These are phyloP conservation scores for Talinum fruticosum DNA, from an alignment of 148 eudicot species.

Conservation along the genomic window DNA sequence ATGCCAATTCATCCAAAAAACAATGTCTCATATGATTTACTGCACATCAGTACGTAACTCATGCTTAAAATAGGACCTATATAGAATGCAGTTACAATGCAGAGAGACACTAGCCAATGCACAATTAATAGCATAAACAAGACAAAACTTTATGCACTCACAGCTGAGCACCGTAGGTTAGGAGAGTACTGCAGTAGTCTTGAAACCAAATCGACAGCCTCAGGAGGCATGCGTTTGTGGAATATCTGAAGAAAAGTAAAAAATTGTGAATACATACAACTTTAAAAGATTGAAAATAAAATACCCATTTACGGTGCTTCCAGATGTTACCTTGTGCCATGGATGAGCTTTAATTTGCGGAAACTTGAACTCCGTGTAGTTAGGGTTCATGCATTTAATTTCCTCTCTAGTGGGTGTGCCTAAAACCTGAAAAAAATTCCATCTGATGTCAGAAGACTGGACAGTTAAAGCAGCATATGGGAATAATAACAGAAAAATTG, in stretches of 20 bases:
- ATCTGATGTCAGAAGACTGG: background rate
- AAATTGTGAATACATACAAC: background rate
- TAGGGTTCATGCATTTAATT: constrained; percentile 94
- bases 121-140: background rate
- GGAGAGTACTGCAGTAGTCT: constrained; percentile 91
- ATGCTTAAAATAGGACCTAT: background rate
- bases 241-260: constrained; percentile 49
- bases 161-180: constrained; percentile 66
- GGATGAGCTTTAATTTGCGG: constrained; percentile 98
- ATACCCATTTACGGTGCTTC: background rate
- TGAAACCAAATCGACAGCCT: constrained; percentile 91
- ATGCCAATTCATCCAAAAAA: background rate
- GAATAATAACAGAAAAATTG: background rate
- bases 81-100: background rate
- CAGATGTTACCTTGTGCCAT: constrained; percentile 79
- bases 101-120: background rate
- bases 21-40: background rate
- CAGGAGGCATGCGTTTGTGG: constrained; percentile 92
- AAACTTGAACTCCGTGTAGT: constrained; percentile 91
- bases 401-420: constrained; percentile 99
- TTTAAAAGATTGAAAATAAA: background rate
- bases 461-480: background rate
- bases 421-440: constrained; percentile 45
- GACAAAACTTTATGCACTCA: constrained; percentile 27
- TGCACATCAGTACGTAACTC: background rate